phyloP scores from a whole-genome alignment of 2,329 filamentous ascomycete genomes.

The Samsoniella hepiali region DNA sequence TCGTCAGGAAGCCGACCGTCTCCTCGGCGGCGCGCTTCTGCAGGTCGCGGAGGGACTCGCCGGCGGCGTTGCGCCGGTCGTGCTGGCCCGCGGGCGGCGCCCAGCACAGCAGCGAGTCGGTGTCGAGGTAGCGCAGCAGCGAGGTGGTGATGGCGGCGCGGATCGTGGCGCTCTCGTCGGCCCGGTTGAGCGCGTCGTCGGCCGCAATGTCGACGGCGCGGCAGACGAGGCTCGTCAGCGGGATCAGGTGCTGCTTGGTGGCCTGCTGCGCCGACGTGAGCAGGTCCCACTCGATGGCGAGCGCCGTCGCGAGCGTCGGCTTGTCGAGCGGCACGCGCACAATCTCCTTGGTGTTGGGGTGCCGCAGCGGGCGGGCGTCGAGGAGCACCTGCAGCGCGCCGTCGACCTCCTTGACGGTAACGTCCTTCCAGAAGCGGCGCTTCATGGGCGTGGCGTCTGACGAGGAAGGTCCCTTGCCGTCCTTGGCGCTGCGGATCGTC shows the following conservation, averaged over 20 bases:
- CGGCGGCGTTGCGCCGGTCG: constrained; percentile 43
- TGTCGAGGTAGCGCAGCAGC: constrained; percentile 82
- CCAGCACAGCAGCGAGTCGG: constrained; percentile 92
- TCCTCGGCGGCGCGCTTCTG: constrained; percentile 68
- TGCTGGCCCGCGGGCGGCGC: constrained; percentile 54
- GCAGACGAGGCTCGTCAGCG: constrained; percentile 79
- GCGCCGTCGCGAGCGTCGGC: constrained; percentile 74
- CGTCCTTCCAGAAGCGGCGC: constrained; percentile 88
- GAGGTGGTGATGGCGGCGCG: constrained; percentile 63
- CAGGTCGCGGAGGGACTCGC: constrained; percentile 63
- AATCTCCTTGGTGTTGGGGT: constrained; percentile 66
- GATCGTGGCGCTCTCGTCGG: constrained; percentile 44
- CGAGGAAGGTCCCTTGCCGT: constrained; percentile 26
- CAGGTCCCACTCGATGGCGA: constrained; percentile 91
- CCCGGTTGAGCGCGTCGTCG: constrained; percentile 51
- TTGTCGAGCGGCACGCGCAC: constrained; percentile 73
- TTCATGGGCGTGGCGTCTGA: constrained; percentile 38
- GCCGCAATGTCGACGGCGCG: constrained; percentile 77
- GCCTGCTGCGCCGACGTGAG: constrained; percentile 80
- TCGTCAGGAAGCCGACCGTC: constrained; percentile 68
- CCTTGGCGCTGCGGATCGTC: constrained; percentile 40
- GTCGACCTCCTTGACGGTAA: constrained; percentile 63
- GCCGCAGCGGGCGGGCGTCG: constrained; percentile 75
- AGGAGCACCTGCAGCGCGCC: constrained; percentile 64
- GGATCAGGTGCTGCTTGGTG: constrained; percentile 81